Conservation (phyloP, 805 yeast species). For the Lachancea meyersii region DNA sequence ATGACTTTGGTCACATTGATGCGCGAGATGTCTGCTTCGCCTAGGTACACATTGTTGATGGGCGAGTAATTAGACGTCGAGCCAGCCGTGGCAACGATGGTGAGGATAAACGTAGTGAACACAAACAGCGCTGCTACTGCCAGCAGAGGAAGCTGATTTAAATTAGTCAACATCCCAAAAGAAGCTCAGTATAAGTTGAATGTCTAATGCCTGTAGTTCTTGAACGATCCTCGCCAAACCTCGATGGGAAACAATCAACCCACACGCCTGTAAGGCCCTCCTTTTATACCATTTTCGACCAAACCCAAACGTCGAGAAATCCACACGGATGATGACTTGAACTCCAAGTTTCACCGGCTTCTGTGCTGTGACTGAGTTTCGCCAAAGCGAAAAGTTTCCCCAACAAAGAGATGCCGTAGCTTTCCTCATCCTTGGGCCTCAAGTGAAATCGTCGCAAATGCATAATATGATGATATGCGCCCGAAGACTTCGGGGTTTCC, state of each 20-base stretch:
- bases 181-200: not conserved
- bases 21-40: conserved; percentile 29
- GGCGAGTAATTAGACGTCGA: conserved; percentile 29
- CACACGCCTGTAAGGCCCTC: not conserved
- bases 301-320: too few relatives aligned
- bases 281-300: not conserved
- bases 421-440: not conserved
- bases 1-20: conserved; percentile 32
- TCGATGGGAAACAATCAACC: too few relatives aligned
- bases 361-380: not conserved
- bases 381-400: not conserved
- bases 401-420: not conserved
- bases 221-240: too few relatives aligned
- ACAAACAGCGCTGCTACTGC: conserved; percentile 19
- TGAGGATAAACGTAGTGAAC: conserved; percentile 24
- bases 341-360: not conserved
- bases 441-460: too few relatives aligned
- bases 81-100: conserved; percentile 31
- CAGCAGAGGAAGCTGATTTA: conserved; percentile 4
- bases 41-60: conserved; percentile 27
- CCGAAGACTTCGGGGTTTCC: not conserved
- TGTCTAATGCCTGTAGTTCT: too few relatives aligned
- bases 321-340: too few relatives aligned
- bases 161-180: not conserved
- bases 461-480: too few relatives aligned